Conservation (phyloP, 1,139 yeast genomes). For the Yamadazyma triangularis region DNA sequence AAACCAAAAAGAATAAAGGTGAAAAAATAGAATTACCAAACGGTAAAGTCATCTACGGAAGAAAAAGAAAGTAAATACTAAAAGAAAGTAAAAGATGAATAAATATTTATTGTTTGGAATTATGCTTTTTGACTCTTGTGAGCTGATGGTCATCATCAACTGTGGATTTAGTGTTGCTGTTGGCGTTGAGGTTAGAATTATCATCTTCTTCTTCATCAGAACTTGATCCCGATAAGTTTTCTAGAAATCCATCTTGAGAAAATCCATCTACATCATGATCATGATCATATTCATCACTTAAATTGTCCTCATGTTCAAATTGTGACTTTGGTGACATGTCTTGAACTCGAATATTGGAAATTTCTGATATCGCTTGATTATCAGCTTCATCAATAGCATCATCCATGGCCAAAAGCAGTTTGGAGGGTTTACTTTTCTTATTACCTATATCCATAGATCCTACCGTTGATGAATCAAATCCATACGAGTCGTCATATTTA, state of each 20-base stretch:
- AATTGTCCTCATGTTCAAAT: slow-evolving; percentile 8
- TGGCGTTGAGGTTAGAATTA: slow-evolving; percentile 13
- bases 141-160: slow-evolving; percentile 20
- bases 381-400: slow-evolving; percentile 18
- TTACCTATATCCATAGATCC: slow-evolving; percentile 36
- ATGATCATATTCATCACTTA: slow-evolving; percentile 22
- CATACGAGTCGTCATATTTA: too few species aligned
- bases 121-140: slow-evolving; percentile 39
- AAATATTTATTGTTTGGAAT: slow-evolving; percentile 16
- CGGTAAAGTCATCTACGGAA: slow-evolving; percentile 54
- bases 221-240: slow-evolving; percentile 36
- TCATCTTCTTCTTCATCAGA: slow-evolving; percentile 27
- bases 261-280: slow-evolving; percentile 15
- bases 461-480: slow-evolving; percentile 31
- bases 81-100: slow-evolving; percentile 1
- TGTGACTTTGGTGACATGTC: slow-evolving; percentile 22
- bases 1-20: slow-evolving; percentile 35
- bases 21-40: slow-evolving; percentile 51
- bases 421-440: too few species aligned
- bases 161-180: too few species aligned
- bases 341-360: slow-evolving; percentile 21
- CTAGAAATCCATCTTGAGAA: slow-evolving; percentile 24
- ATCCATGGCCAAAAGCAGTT: slow-evolving; percentile 9
- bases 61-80: slow-evolving; percentile 18
- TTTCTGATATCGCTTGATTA: slow-evolving; percentile 14